Base-by-base conservation (phyloP, 768 basidiomycete species). In the Hericium alpestre region DNA sequence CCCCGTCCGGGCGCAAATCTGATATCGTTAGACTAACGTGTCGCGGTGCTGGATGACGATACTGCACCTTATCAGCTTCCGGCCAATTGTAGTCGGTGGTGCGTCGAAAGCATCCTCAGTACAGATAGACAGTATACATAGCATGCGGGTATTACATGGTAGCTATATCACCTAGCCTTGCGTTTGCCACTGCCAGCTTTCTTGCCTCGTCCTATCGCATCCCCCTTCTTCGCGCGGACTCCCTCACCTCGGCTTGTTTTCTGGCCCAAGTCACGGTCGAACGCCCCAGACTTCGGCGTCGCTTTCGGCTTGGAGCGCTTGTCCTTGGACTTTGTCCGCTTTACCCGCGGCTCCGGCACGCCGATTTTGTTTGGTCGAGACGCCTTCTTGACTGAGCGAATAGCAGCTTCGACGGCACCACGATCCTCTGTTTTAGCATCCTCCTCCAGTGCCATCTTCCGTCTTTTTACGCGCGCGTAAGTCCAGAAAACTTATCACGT, bases 381-480 rank as follows among this genome's bases (percentile, higher is more conserved):
- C 8, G 83, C 77, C 71, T 86, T 94, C 73, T 98, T 97, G 10
- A 89, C 93, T 12, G 82, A 81, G 56, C 94, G 87, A 61, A 96
- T 87, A 1, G 93, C 85, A 15, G 88, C 86, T 41, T 79, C 76
- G 48, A 87, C 71, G 9, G 78, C 73, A 22, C 74, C 77, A 38
- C 69, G 72, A 55, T 83, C 81, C 15, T 77, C 79, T 4, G 72
- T 56, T 55, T 84, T 83, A 53, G 82, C 79, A 61, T 94, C 91
- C 60, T 86, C 84, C 66, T 93, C 89, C 69, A 81, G 76, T 7
- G 87, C 86, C 73, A 94, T 75, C 72, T 93, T 96, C 65, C 93
- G 79, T 58, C 95, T 79, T 69, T 96, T 97, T 53, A 79, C 83
- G 65, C 79, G 84, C 95, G 82, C n/a, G 93, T 86, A 11, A 97